These are phyloP conservation scores for Aureobasidium sp. DNA, from an alignment of 2,329 filamentous ascomycete genomes.

Conservation along the genomic window DNA sequence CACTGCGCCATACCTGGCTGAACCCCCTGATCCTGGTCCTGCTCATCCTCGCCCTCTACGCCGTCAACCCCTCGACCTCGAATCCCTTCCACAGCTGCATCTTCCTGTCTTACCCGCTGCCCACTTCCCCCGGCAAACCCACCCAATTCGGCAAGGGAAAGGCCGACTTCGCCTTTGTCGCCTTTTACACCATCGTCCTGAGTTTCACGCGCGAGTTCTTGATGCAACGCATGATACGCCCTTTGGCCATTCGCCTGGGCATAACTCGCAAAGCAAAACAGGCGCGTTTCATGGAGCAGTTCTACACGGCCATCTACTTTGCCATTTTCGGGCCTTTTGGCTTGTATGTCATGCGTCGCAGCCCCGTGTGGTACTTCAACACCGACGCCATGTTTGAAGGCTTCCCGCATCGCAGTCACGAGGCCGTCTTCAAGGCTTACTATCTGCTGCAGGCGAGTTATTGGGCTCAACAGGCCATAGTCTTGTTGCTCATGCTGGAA, in stretches of 20 bases:
- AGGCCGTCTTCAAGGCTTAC: constrained; percentile 83
- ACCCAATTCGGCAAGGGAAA: constrained; percentile 80
- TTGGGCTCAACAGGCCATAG: constrained; percentile 91
- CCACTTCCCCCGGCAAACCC: constrained; percentile 37
- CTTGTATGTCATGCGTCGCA: constrained; percentile 82
- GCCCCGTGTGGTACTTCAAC: constrained; percentile 96
- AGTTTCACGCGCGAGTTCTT: constrained; percentile 92
- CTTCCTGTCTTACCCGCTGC: constrained; percentile 74
- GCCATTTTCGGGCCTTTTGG: constrained; percentile 73
- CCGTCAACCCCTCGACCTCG: constrained; percentile 64
- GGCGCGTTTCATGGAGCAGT: constrained; percentile 89
- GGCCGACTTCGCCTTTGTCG: constrained; percentile 78
- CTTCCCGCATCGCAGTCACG: constrained; percentile 77
- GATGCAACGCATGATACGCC: constrained; percentile 83
- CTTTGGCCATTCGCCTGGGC: constrained; percentile 62
- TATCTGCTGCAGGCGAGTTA: constrained; percentile 92
- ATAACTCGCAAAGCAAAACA: constrained; percentile 71
- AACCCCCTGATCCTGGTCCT: constrained; percentile 62
- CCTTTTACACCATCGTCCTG: constrained; percentile 82
- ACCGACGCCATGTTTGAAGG: constrained; percentile 81
- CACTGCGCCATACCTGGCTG: constrained; percentile 53
- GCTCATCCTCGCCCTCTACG: constrained; percentile 61
- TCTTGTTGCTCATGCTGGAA: constrained; percentile 78
- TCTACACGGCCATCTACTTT: constrained; percentile 92
- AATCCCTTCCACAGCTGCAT: constrained; percentile 77